A percentile compares a stretch with the other conserved stretches of the same genome.
phyloP scores from a whole-genome alignment of 2,329 filamentous ascomycete genomes.

The Aspergillus aculeatus region DNA sequence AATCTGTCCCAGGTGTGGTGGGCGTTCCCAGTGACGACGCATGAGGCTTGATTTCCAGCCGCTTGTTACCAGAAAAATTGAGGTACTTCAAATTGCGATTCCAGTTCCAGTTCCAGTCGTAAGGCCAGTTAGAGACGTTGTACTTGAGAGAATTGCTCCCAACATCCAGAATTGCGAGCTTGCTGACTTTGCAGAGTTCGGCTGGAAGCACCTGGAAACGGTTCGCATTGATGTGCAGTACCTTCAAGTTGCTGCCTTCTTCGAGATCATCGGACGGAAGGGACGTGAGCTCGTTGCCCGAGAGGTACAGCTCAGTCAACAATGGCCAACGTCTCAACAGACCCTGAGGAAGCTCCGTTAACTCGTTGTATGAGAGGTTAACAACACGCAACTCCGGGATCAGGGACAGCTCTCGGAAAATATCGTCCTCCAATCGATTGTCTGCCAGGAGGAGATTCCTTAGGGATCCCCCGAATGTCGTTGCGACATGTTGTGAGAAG shows the following conservation, averaged over 20 bases:
- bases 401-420: slow-evolving; percentile 85
- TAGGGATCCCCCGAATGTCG: slow-evolving; percentile 85
- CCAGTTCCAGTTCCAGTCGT: slow-evolving; percentile 99
- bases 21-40: slow-evolving; percentile 56
- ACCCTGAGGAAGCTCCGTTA: slow-evolving; percentile 86
- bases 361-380: slow-evolving; percentile 91
- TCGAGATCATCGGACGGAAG: slow-evolving; percentile 92
- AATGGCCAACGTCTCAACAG: slow-evolving; percentile 88
- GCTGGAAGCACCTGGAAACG: slow-evolving; percentile 96
- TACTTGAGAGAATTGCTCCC: slow-evolving; percentile 96
- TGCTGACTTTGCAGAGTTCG: slow-evolving; percentile 90
- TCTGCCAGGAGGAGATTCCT: slow-evolving; percentile 85
- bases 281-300: slow-evolving; percentile 88
- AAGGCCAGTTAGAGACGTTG: slow-evolving; percentile 98
- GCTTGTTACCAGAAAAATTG: slow-evolving; percentile 94
- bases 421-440: slow-evolving; percentile 89
- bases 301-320: slow-evolving; percentile 87
- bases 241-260: slow-evolving; percentile 80
- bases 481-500: slow-evolving; percentile 72
- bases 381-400: slow-evolving; percentile 81
- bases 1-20: slow-evolving; percentile 59
- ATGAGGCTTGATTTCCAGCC: slow-evolving; percentile 79
- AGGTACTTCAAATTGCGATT: slow-evolving; percentile 93
- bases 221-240: slow-evolving; percentile 94
- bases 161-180: slow-evolving; percentile 87